phyloP scores from a whole-genome alignment of 208 protist species.

The Trypanosoma melophagium region DNA sequence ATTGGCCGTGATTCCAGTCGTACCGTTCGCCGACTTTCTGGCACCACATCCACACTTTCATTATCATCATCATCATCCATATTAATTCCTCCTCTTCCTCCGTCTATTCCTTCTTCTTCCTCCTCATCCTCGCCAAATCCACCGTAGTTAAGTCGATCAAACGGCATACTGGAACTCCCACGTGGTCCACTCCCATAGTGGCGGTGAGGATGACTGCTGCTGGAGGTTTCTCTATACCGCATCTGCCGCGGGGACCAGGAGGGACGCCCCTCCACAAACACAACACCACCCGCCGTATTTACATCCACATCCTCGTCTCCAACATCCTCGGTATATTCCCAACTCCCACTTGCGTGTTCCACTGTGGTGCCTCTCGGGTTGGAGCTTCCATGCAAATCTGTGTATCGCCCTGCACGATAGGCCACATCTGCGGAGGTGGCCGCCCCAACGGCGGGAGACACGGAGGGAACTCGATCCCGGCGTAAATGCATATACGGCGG shows the following conservation, averaged over 20 bases:
- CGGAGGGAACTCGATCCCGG: neutral
- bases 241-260: conserved; percentile 21
- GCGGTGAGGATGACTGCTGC: neutral
- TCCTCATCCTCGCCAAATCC: conserved; percentile 13
- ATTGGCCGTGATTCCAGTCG: conserved; percentile 1
- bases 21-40: conserved; percentile 18
- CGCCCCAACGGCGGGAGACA: neutral
- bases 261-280: neutral
- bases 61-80: neutral
- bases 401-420: conserved; percentile 7
- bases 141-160: conserved; percentile 15
- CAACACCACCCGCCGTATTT: neutral
- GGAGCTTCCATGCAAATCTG: neutral
- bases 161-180: conserved; percentile 8
- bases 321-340: too few species aligned
- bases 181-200: neutral
- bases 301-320: neutral
- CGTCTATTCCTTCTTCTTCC: neutral
- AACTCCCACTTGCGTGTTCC: neutral
- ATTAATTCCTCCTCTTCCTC: neutral
- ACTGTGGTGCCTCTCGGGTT: neutral
- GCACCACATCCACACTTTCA: conserved; percentile 1
- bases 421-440: conserved; percentile 1
- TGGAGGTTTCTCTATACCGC: conserved; percentile 14
- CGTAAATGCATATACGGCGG: neutral